Conservation (phyloP, 805 yeast genomes). For the Nakazawaea siamensis region DNA sequence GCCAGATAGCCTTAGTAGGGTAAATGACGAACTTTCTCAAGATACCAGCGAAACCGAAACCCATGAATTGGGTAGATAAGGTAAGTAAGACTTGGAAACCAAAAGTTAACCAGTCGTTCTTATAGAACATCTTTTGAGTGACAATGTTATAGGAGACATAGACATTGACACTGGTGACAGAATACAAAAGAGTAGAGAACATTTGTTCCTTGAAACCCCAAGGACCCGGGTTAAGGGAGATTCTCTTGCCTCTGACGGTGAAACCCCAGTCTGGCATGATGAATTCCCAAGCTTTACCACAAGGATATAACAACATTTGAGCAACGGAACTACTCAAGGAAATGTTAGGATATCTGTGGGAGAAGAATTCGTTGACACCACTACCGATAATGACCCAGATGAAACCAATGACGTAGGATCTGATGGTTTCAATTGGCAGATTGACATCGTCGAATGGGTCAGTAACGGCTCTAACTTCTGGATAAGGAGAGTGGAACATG, state of each 20-base stretch:
- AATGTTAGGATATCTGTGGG: constrained; percentile 45
- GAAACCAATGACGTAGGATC: constrained; percentile 47
- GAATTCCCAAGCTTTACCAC: constrained; percentile 28
- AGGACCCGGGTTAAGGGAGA: constrained; percentile 51
- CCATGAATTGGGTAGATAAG: constrained; percentile 51
- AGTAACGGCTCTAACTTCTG: constrained; percentile 61
- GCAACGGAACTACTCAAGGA: constrained; percentile 31
- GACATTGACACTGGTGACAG: constrained; percentile 23
- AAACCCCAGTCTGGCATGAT: constrained; percentile 32
- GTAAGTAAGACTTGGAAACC: constrained; percentile 47
- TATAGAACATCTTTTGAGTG: constrained; percentile 25
- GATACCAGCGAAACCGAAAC: constrained; percentile 60
- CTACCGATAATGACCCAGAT: constrained; percentile 46
- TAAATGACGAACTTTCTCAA: constrained; percentile 50
- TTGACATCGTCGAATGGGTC: constrained; percentile 46
- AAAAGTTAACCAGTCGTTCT: constrained; percentile 28
- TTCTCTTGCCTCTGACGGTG: constrained; percentile 25
- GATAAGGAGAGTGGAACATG: constrained; percentile 42
- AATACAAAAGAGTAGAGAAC: constrained; percentile 42
- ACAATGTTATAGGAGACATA: constrained; percentile 27
- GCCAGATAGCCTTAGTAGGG: constrained; percentile 47
- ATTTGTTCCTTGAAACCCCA: constrained; percentile 61
- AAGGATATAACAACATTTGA: constrained; percentile 37
- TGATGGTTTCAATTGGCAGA: constrained; percentile 41
- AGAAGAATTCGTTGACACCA: constrained; percentile 48